Conservation (phyloP, 2,329 filamentous ascomycete species). For the Scedosporium aurantiacum region DNA sequence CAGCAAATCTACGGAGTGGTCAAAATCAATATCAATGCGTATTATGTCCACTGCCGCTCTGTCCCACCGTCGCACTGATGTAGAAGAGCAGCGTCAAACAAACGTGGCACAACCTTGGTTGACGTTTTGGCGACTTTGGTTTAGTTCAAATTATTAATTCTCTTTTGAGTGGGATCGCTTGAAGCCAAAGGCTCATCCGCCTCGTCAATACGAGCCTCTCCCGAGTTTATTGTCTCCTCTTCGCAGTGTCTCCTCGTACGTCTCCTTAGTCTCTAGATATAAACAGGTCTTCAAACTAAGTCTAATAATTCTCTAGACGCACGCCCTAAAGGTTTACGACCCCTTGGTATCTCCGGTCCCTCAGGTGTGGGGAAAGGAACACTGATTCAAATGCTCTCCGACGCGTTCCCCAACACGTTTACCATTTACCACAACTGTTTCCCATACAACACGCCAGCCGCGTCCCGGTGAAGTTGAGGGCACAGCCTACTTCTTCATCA, state of each 20-base stretch:
- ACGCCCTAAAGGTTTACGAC: slow-evolving; percentile 10
- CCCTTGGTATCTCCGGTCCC: slow-evolving; percentile 14
- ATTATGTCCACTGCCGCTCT: too few relatives aligned
- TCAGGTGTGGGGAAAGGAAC: slow-evolving; percentile 7
- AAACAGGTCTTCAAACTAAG: neutral
- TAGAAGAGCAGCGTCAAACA: neutral
- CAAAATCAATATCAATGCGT: neutral
- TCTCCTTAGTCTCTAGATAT: neutral
- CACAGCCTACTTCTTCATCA: neutral
- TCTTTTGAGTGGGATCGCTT: too few relatives aligned
- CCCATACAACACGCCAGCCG: slow-evolving; percentile 9
- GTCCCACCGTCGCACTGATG: too few relatives aligned
- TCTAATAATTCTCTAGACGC: neutral
- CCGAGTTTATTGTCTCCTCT: too few relatives aligned
- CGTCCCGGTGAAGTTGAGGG: slow-evolving; percentile 13
- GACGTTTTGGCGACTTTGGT: neutral
- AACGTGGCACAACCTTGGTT: neutral
- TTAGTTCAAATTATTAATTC: too few relatives aligned
- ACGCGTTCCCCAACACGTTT: slow-evolving; percentile 10
- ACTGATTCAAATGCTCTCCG: slow-evolving; percentile 7
- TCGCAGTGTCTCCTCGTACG: neutral
- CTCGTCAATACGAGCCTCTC: too few relatives aligned
- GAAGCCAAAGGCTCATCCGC: too few relatives aligned
- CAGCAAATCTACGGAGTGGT: neutral
- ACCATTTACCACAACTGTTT: neutral